A percentile compares a stretch with the other conserved stretches of the same genome.
phyloP scores from a whole-genome alignment of 805 yeast genomes.

The Cyberlindnera xylosilytica region DNA sequence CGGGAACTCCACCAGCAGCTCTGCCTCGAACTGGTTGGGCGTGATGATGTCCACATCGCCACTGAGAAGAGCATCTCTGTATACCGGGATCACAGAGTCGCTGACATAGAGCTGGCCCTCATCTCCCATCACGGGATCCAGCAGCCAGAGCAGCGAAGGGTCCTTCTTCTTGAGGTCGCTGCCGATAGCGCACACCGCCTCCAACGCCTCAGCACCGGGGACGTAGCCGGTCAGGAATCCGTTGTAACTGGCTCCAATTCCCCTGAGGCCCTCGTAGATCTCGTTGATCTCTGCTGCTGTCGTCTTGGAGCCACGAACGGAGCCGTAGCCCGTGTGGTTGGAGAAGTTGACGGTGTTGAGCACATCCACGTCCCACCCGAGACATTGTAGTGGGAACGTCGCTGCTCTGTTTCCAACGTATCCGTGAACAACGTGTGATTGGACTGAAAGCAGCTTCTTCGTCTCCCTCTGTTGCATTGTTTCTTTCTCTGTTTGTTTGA shows the following conservation, averaged over 20 bases:
- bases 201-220: conserved; percentile 52
- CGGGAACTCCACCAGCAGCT: conserved; percentile 55
- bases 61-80: conserved; percentile 41
- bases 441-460: conserved; percentile 44
- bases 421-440: conserved; percentile 72
- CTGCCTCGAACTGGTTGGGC: conserved; percentile 90
- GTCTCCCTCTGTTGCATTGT: background rate
- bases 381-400: conserved; percentile 58
- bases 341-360: conserved; percentile 64
- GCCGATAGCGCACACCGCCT: conserved; percentile 40
- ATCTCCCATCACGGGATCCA: conserved; percentile 84
- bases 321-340: conserved; percentile 71
- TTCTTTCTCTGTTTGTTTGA: too few species aligned
- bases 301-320: conserved; percentile 45
- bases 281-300: conserved; percentile 37
- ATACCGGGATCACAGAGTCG: conserved; percentile 55
- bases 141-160: conserved; percentile 45
- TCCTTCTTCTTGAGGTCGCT: conserved; percentile 33
- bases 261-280: conserved; percentile 38
- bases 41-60: conserved; percentile 69
- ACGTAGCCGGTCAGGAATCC: conserved; percentile 68
- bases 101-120: conserved; percentile 68
- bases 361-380: conserved; percentile 70
- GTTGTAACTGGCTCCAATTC: conserved; percentile 37
- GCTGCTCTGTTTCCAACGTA: conserved; percentile 70